Evolutionary conservation across 2,329 filamentous ascomycete species (phyloP).

Genomic region (Aspergillus sclerotialis): DNA sequence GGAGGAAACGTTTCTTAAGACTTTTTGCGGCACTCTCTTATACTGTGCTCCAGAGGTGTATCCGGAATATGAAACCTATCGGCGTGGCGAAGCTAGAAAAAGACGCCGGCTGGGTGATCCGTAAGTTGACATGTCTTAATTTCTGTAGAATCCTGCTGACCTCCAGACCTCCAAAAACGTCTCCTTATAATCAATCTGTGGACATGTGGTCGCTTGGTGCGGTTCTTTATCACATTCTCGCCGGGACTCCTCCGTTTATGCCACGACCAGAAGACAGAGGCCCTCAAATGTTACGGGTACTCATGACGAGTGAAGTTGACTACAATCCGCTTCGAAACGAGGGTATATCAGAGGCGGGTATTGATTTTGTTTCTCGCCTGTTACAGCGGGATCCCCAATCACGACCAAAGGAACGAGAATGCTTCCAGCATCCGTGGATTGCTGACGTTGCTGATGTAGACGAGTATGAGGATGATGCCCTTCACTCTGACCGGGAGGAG

Average conservation of each 20-base stretch:
- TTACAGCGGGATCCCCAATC: constrained; percentile 70
- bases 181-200: constrained; percentile 80
- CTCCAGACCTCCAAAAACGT: constrained; percentile 40
- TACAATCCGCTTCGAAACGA: constrained; percentile 53
- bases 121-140: constrained; percentile 21
- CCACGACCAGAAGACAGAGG: constrained; percentile 70
- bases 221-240: constrained; percentile 83
- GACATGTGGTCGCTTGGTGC: constrained; percentile 96
- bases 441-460: constrained; percentile 45
- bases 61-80: constrained; percentile 65
- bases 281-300: constrained; percentile 67
- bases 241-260: constrained; percentile 70
- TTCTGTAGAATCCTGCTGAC: constrained; percentile 9
- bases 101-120: constrained; percentile 50
- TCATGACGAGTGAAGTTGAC: constrained; percentile 73
- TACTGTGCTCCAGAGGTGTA: constrained; percentile 98
- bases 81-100: constrained; percentile 55
- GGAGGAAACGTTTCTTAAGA: constrained; percentile 86
- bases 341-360: constrained; percentile 57
- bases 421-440: constrained; percentile 73
- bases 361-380: constrained; percentile 72
- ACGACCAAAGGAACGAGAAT: constrained; percentile 66
- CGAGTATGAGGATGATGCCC: constrained; percentile 58
- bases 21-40: constrained; percentile 90
- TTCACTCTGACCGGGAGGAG: constrained; percentile 40